Conservation (phyloP, 2,329 filamentous ascomycete species). For the Botryotinia convoluta region DNA sequence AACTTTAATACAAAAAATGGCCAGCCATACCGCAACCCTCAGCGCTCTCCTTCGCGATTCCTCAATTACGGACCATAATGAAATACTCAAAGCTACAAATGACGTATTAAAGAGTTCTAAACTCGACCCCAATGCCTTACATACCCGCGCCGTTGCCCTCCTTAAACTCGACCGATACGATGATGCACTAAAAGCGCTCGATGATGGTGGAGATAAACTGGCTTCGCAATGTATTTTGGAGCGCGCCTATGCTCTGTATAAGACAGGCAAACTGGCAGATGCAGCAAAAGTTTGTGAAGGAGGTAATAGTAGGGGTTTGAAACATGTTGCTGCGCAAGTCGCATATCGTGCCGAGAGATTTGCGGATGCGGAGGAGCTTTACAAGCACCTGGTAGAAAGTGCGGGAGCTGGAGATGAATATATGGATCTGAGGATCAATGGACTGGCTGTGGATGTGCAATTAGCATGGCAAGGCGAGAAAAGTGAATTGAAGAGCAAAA, state of each 20-base stretch:
- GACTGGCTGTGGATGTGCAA: slow-evolving; percentile 69
- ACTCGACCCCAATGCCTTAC: slow-evolving; percentile 56
- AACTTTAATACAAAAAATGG: not conserved
- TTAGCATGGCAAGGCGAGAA: slow-evolving; percentile 62
- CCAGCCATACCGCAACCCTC: slow-evolving; percentile 36
- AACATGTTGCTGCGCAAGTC: slow-evolving; percentile 61
- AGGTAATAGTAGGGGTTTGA: slow-evolving; percentile 32
- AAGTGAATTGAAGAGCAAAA: slow-evolving; percentile 32
- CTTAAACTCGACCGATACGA: slow-evolving; percentile 80
- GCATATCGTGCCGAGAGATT: slow-evolving; percentile 77
- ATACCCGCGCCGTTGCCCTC: slow-evolving; percentile 70
- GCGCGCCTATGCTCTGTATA: slow-evolving; percentile 81
- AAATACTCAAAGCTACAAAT: slow-evolving; percentile 64
- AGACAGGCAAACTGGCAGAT: slow-evolving; percentile 65
- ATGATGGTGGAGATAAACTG: slow-evolving; percentile 59
- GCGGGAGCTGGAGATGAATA: slow-evolving; percentile 57
- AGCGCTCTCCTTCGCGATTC: slow-evolving; percentile 47
- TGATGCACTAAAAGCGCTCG: slow-evolving; percentile 68
- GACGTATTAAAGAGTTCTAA: slow-evolving; percentile 61
- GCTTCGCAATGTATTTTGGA: slow-evolving; percentile 63
- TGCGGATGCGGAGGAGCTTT: slow-evolving; percentile 60
- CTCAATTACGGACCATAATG: slow-evolving; percentile 67
- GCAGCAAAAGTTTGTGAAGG: slow-evolving; percentile 45
- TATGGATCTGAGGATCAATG: slow-evolving; percentile 74
- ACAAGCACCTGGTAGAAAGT: slow-evolving; percentile 54